phyloP scores from a whole-genome alignment of 305 asterid genomes.

The Fraxinus xanthoxyloides region DNA sequence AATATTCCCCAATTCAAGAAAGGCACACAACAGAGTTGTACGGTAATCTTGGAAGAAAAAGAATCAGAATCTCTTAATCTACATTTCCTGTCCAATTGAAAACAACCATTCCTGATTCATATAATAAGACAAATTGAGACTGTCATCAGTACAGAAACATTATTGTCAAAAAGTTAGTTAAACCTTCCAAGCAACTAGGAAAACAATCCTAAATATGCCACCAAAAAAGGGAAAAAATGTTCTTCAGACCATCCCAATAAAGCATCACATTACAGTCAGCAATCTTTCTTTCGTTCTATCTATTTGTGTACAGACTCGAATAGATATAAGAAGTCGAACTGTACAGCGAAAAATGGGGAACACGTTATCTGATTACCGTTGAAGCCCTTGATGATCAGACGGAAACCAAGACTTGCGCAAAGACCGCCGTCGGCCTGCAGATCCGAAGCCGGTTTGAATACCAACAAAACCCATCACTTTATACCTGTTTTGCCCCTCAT shows the following conservation, averaged over 20 bases:
- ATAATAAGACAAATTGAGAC: not conserved
- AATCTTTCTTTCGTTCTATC: not conserved
- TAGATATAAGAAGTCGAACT: not conserved
- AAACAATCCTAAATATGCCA: not conserved
- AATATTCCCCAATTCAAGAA: not conserved
- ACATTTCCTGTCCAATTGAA: not conserved
- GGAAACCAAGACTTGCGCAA: conserved; percentile 95
- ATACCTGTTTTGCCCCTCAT: conserved; percentile 54
- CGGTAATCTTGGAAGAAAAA: not conserved
- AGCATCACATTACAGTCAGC: not conserved
- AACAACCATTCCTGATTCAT: not conserved
- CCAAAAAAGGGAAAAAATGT: not conserved
- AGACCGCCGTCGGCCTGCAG: conserved; percentile 68
- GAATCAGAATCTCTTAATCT: not conserved
- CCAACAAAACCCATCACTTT: conserved; percentile 96
- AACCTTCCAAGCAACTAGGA: not conserved
- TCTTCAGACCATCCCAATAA: not conserved
- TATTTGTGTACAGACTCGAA: not conserved
- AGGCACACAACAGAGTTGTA: not conserved
- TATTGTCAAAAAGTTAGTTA: not conserved
- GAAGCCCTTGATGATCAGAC: conserved; percentile 69
- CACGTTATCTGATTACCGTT: conserved; percentile 45
- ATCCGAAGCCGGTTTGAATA: conserved; percentile 85
- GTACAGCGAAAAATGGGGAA: not conserved
- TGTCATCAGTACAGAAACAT: not conserved